Percentiles rank a stretch among this genome's conserved stretches.
These are phyloP conservation scores for Ascochyta clinopodiicola DNA, from an alignment of 2,329 filamentous ascomycete species.

Conservation along the genomic window DNA sequence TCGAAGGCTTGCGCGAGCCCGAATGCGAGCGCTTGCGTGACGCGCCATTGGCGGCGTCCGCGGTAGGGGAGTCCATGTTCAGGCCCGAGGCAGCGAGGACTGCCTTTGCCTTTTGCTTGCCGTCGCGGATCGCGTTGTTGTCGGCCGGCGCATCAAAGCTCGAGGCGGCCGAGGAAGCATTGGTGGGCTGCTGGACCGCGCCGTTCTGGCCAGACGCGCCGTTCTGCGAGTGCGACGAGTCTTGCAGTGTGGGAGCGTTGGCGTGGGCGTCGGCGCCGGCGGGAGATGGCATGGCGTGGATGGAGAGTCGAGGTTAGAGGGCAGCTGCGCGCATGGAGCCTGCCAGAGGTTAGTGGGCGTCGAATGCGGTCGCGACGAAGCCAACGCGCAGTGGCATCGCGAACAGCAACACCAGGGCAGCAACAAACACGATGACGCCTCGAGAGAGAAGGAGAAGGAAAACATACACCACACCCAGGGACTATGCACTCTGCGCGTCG, in stretches of 20 bases:
- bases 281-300: conserved; percentile 46
- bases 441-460: not conserved
- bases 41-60: conserved; percentile 55
- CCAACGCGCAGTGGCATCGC: conserved; percentile 25
- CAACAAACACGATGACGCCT: not conserved
- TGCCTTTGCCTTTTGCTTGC: conserved; percentile 67
- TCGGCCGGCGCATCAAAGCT: conserved; percentile 37
- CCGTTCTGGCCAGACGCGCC: conserved; percentile 43
- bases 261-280: conserved; percentile 31
- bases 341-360: conserved; percentile 30
- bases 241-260: conserved; percentile 31
- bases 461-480: conserved; percentile 41
- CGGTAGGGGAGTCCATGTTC: conserved; percentile 40
- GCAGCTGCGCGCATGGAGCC: conserved; percentile 31
- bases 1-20: conserved; percentile 60
- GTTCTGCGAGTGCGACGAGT: conserved; percentile 32
- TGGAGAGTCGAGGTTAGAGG: conserved; percentile 21
- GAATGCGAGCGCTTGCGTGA: conserved; percentile 67
- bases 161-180: conserved; percentile 33
- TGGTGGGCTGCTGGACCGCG: conserved; percentile 44
- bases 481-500: conserved; percentile 50
- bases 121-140: conserved; percentile 60
- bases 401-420: conserved; percentile 16
- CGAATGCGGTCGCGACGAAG: conserved; percentile 33
- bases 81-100: conserved; percentile 62